A percentile compares a stretch with the other conserved stretches of the same genome.
These are phyloP conservation scores for Cadophora luteo-olivacea DNA, from an alignment of 2,329 filamentous ascomycete genomes.

Conservation along the genomic window DNA sequence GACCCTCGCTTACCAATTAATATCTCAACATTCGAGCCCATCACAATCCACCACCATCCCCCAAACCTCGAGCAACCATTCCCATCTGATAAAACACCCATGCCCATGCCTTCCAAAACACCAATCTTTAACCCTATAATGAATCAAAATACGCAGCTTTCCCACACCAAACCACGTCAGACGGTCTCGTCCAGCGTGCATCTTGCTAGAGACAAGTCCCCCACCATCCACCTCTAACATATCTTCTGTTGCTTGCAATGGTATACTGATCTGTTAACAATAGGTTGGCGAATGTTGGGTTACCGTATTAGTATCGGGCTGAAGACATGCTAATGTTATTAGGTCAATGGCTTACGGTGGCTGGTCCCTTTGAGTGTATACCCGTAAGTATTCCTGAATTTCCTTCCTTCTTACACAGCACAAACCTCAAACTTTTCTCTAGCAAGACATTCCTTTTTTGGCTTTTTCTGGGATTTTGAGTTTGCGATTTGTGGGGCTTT, in stretches of 20 bases:
- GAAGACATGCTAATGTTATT: not conserved
- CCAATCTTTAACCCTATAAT: not conserved
- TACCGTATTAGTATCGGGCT: too few relatives aligned
- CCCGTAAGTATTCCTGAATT: not conserved
- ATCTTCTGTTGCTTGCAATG: not conserved
- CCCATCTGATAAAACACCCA: not conserved
- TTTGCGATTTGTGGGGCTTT: not conserved
- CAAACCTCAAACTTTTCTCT: not conserved
- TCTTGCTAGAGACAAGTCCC: not conserved
- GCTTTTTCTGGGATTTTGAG: not conserved
- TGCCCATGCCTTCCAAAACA: not conserved
- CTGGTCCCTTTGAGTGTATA: not conserved
- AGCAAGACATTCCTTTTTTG: not conserved
- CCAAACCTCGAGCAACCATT: not conserved
- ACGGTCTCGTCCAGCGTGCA: too few relatives aligned
- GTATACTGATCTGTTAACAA: not conserved
- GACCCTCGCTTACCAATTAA: not conserved
- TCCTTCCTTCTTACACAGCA: not conserved
- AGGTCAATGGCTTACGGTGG: not conserved
- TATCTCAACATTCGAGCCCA: not conserved
- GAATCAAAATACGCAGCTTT: not conserved
- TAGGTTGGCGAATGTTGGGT: too few relatives aligned
- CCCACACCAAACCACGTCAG: not conserved
- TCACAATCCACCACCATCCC: not conserved
- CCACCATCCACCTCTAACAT: not conserved